Base-by-base conservation (phyloP, 352 stramenopile species). In the Pythium aphanidermatum region DNA sequence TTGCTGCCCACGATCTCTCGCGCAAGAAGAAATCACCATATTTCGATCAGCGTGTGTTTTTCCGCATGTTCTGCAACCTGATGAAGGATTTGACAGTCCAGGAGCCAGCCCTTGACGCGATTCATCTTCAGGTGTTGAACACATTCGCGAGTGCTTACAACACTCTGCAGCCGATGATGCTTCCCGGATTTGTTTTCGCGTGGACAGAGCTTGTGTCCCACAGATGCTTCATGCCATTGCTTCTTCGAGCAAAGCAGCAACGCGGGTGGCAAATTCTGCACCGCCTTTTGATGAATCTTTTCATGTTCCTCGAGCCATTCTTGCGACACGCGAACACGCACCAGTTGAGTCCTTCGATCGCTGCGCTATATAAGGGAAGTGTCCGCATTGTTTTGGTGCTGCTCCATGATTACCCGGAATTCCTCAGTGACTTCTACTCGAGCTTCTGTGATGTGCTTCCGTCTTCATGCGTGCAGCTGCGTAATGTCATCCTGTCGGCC, bases 21-120 rank as follows among this genome's bases (percentile, higher is more conserved):
- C 74, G 76, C 50, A 92, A 92, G 63, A 88, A 89, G 58, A 87
- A 93, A 52, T 66, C 60, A 9, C 45, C 63, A 5, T n/a, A n/a
- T n/a, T 99, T 98, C 56, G 97, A 99, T 63, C 96, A 99, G 61
- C 83, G 96, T 32, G 96, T 98, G 27, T 99, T 98, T 80, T 99
- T 98, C 70, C 86, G 96, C 39, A 79, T 99, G 63, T 89, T 99
- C 16, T 82, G 98, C 21, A 98, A 98, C 70, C 76, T 99, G 24
- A 86, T 98, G 38, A 96, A 97, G 54, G 96, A 99, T 53, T 60
- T 99, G 41, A 98, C 97, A 39, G 83, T 90, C 17, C 92, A 96
- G 27, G 94, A 98, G 60, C 88, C 88, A 0, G 74, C 83, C 17
- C 67, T 98, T 13, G 95, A 99, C 44, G 71, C 84, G 21, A 98